phyloP scores from a whole-genome alignment of 2,329 filamentous ascomycete species.

The Rutstroemia sp. region DNA sequence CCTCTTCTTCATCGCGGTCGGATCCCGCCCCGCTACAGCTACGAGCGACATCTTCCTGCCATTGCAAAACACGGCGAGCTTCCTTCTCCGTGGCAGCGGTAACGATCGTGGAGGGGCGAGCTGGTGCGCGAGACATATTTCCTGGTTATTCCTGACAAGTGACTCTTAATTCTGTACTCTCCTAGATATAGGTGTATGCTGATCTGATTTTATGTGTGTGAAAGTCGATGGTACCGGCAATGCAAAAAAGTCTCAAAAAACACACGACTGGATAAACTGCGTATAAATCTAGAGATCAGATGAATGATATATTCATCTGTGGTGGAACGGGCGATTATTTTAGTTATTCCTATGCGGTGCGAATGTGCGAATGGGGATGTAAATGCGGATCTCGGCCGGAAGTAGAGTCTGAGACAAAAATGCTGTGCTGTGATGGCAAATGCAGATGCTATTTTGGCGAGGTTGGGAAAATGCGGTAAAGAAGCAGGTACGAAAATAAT shows the following conservation, averaged over 20 bases:
- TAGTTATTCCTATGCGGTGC: neutral
- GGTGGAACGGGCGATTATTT: neutral
- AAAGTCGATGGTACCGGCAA: neutral
- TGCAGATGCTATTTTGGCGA: neutral
- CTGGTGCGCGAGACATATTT: neutral
- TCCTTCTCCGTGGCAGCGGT: conserved; percentile 25
- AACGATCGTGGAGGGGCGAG: conserved; percentile 17
- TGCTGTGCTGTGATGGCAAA: neutral
- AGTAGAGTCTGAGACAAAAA: neutral
- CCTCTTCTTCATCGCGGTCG: neutral
- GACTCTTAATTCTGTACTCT: neutral
- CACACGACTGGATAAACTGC: neutral
- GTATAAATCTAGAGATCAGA: neutral
- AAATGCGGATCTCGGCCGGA: neutral
- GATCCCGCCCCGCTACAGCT: conserved; percentile 8
- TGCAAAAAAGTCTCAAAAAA: neutral
- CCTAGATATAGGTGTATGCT: neutral
- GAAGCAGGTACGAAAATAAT: neutral
- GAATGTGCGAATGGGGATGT: neutral
- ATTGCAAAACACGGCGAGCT: conserved; percentile 34
- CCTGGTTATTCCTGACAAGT: neutral
- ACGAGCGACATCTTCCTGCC: conserved; percentile 34
- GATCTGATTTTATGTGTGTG: neutral
- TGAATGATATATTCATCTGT: neutral
- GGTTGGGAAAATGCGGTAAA: conserved; percentile 6